Percentiles rank a stretch among this genome's conserved stretches.
Conservation (phyloP, 495 filamentous ascomycete genomes). For the Hypoxylon rickii region DNA sequence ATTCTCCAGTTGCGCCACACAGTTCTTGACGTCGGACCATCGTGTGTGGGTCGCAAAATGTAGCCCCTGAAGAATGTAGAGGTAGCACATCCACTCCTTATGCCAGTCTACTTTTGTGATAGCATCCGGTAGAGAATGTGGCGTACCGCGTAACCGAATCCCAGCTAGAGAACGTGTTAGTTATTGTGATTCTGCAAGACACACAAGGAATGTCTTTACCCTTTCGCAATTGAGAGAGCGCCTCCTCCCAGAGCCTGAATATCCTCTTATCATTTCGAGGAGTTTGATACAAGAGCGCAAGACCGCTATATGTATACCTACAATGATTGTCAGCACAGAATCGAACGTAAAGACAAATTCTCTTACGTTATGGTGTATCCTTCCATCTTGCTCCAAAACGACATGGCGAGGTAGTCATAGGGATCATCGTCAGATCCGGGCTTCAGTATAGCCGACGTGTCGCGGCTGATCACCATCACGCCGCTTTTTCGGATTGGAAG, state of each 20-base stretch:
- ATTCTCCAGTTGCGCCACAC: constrained; percentile 44
- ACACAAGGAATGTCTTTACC: constrained; percentile 27
- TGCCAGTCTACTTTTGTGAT: constrained; percentile 49
- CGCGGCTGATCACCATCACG: constrained; percentile 68
- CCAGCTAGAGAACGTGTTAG: constrained; percentile 39
- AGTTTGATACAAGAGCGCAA: constrained; percentile 67
- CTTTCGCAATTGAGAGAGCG: constrained; percentile 38
- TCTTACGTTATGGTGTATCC: constrained; percentile 53
- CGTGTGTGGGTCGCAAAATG: constrained; percentile 50
- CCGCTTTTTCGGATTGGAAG: constrained; percentile 77
- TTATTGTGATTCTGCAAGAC: constrained; percentile 2
- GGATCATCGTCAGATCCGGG: constrained; percentile 48
- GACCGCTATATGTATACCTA: constrained; percentile 65
- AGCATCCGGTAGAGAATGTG: constrained; percentile 50
- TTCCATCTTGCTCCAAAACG: constrained; percentile 55
- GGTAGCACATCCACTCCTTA: constrained; percentile 49
- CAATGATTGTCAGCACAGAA: constrained; percentile 1
- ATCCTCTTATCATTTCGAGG: constrained; percentile 64
- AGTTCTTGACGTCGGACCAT: constrained; percentile 50
- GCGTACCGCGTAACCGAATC: constrained; percentile 27
- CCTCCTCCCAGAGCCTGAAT: constrained; percentile 49
- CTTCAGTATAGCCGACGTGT: constrained; percentile 57
- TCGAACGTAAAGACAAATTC: background rate
- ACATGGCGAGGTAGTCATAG: constrained; percentile 53
- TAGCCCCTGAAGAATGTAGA: constrained; percentile 52